Conservation (phyloP, 108 stramenopile genomes). For the Licmophora abbreviata region DNA sequence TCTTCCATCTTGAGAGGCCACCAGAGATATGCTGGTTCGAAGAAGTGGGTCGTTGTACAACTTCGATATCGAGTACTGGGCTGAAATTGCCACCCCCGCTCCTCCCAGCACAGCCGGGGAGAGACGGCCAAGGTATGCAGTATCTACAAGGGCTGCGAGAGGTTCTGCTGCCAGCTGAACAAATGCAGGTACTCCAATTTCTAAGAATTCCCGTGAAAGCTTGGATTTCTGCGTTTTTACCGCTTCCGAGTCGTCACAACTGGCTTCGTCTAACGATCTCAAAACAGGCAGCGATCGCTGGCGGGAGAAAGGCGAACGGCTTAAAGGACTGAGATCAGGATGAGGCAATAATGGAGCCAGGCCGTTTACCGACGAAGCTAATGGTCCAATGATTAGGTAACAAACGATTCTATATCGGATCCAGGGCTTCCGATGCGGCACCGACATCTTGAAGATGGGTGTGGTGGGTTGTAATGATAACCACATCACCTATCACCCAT, state of each 20-base stretch:
- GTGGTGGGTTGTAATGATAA: too few relatives aligned
- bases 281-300: too few relatives aligned
- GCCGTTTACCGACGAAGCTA: too few relatives aligned
- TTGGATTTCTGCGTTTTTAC: background rate
- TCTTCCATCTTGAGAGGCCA: constrained; percentile 76
- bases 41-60: constrained; percentile 89
- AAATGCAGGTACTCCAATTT: constrained; percentile 82
- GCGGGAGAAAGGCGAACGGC: too few relatives aligned
- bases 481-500: too few relatives aligned
- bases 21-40: constrained; percentile 82
- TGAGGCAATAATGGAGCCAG: too few relatives aligned
- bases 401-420: too few relatives aligned
- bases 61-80: constrained; percentile 85
- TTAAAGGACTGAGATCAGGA: too few relatives aligned
- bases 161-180: constrained; percentile 89
- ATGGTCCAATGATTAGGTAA: too few relatives aligned
- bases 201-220: constrained; percentile 76
- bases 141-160: constrained; percentile 84
- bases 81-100: constrained; percentile 87
- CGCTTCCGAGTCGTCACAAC: background rate
- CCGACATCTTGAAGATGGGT: too few relatives aligned
- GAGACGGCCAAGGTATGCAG: constrained; percentile 69
- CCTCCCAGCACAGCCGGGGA: constrained; percentile 86
- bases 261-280: too few relatives aligned
- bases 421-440: too few relatives aligned